Evolutionary conservation across 805 yeast genomes (phyloP).

Genomic region (Scheffersomyces lignosus): DNA sequence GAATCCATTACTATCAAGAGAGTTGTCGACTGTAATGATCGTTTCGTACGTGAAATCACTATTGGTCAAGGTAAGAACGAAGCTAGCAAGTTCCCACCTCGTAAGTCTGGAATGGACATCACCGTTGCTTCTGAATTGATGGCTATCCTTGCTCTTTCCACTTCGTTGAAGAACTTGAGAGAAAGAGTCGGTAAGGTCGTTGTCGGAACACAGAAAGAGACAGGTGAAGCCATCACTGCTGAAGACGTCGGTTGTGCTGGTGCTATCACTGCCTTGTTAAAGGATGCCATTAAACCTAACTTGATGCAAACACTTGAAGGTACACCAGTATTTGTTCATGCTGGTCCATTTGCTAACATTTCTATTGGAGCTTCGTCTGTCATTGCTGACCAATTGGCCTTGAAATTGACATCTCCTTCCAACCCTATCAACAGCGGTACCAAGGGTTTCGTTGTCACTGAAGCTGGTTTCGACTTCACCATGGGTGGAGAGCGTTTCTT

Average conservation of each 20-base stretch:
- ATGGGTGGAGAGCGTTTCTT: conserved; percentile 99
- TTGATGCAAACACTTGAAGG: conserved; percentile 97
- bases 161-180: conserved; percentile 78
- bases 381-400: conserved; percentile 88
- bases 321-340: conserved; percentile 95
- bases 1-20: conserved; percentile 87
- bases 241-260: conserved; percentile 97
- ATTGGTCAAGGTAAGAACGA: conserved; percentile 93
- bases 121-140: conserved; percentile 95
- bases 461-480: conserved; percentile 97
- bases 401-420: conserved; percentile 69
- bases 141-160: conserved; percentile 90
- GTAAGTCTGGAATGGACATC: conserved; percentile 91
- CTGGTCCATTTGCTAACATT: conserved; percentile 97
- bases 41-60: conserved; percentile 85
- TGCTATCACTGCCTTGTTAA: conserved; percentile 89
- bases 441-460: conserved; percentile 90
- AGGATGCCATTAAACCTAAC: conserved; percentile 95
- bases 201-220: conserved; percentile 69
- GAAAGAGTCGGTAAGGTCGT: conserved; percentile 86
- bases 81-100: conserved; percentile 67
- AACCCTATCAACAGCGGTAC: conserved; percentile 45
- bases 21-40: conserved; percentile 92
- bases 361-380: conserved; percentile 96
- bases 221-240: conserved; percentile 83